Percentiles rank a stretch among this genome's conserved stretches.
Evolutionary conservation across 176 grass and related monocot species (phyloP).

Genomic region (Triticum urartu): DNA sequence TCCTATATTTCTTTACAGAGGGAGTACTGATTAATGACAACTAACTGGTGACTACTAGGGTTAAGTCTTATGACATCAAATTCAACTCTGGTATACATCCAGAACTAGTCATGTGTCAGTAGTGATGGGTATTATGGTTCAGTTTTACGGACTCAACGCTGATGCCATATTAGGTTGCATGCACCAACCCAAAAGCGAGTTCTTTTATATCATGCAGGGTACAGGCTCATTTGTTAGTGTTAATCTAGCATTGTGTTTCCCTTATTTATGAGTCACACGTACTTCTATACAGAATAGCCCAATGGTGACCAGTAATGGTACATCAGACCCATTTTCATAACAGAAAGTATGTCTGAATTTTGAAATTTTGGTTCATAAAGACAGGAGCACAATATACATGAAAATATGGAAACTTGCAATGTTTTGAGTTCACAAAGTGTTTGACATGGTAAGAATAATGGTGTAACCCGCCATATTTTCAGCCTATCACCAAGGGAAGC

Average conservation of each 20-base stretch:
- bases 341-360: neutral
- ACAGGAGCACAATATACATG: constrained; percentile 4
- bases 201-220: neutral
- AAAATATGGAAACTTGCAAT: neutral
- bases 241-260: neutral
- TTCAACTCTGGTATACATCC: neutral
- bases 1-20: too few species aligned
- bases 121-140: neutral
- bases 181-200: neutral
- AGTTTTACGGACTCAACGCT: neutral
- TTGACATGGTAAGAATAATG: neutral
- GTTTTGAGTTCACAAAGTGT: constrained; percentile 2
- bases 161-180: neutral
- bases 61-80: neutral
- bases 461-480: neutral
- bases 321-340: neutral
- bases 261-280: neutral
- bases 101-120: neutral
- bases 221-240: neutral
- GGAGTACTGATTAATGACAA: neutral
- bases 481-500: neutral
- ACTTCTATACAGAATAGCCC: constrained; percentile 5
- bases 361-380: neutral
- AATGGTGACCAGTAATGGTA: neutral
- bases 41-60: neutral